Conservation (phyloP, 192 early-diverging fungal genomes). For the Phlyctochytrium bullatum region DNA sequence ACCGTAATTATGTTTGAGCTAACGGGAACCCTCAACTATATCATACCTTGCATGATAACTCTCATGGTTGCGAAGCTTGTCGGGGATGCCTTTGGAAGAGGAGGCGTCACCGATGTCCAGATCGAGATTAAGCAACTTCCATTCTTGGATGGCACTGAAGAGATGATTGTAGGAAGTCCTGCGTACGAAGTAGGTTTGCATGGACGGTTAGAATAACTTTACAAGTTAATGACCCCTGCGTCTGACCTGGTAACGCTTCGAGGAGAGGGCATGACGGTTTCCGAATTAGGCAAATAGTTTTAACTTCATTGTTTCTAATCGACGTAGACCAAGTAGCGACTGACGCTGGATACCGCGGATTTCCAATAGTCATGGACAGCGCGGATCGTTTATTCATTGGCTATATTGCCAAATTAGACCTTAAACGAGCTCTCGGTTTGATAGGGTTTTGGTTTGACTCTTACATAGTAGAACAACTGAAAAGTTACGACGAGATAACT, state of each 20-base stretch:
- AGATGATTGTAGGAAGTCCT: constrained; percentile 61
- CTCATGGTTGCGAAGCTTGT: constrained; percentile 64
- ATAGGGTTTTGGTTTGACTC: too few relatives aligned
- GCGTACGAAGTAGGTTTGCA: constrained; percentile 63
- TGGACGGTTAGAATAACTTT: not conserved
- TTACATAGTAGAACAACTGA: too few relatives aligned
- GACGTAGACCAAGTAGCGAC: not conserved
- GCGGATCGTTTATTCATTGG: constrained; percentile 15
- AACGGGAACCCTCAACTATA: constrained; percentile 93
- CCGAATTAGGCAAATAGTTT: constrained; percentile 47
- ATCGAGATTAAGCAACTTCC: constrained; percentile 44
- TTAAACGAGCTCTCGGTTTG: constrained; percentile 4
- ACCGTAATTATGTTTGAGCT: constrained; percentile 99
- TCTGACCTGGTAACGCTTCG: constrained; percentile 36
- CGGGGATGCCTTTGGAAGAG: constrained; percentile 52
- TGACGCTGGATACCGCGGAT: not conserved
- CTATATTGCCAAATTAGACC: not conserved
- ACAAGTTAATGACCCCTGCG: constrained; percentile 61
- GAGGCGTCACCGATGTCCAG: constrained; percentile 31
- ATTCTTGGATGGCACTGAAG: constrained; percentile 47
- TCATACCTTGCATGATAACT: constrained; percentile 68
- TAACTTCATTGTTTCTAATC: not conserved
- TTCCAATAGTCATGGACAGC: constrained; percentile 15
- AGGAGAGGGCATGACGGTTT: constrained; percentile 33
- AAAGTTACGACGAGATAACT: too few relatives aligned